Conservation (phyloP, 2,329 filamentous ascomycete species). For the Podosphaera fusca region DNA sequence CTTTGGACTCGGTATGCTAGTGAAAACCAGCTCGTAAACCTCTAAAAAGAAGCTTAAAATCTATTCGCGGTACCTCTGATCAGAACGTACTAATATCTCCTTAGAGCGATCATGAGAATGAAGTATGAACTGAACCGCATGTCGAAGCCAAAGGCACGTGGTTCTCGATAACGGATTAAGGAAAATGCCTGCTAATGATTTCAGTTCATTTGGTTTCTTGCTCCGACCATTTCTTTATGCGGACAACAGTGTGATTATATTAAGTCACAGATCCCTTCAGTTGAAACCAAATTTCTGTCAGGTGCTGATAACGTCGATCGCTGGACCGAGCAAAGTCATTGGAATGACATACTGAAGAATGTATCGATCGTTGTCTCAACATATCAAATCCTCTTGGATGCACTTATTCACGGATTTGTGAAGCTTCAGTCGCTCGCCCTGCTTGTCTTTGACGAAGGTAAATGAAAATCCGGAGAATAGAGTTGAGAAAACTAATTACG, state of each 20-base stretch:
- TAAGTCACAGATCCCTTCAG: constrained; percentile 29
- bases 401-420: constrained; percentile 38
- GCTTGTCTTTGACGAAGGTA: constrained; percentile 45
- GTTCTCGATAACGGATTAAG: background rate
- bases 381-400: constrained; percentile 34
- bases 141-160: constrained; percentile 6
- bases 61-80: background rate
- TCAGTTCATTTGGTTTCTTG: constrained; percentile 47
- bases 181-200: constrained; percentile 1
- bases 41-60: background rate
- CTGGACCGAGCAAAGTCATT: constrained; percentile 35
- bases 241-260: constrained; percentile 42
- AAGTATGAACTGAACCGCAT: constrained; percentile 9
- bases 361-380: constrained; percentile 38
- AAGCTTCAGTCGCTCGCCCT: constrained; percentile 28
- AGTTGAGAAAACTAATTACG: constrained; percentile 1
- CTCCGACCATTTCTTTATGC: constrained; percentile 45
- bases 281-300: constrained; percentile 28
- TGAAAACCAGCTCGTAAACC: background rate
- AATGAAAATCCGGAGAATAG: background rate
- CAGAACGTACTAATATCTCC: background rate
- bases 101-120: constrained; percentile 11
- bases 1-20: background rate
- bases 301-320: constrained; percentile 35
- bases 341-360: constrained; percentile 33